Evolutionary conservation across 208 protist species (phyloP), one percentile per base, ranked within the genome.

Genomic region (Acanthamoeba quina): DNA sequence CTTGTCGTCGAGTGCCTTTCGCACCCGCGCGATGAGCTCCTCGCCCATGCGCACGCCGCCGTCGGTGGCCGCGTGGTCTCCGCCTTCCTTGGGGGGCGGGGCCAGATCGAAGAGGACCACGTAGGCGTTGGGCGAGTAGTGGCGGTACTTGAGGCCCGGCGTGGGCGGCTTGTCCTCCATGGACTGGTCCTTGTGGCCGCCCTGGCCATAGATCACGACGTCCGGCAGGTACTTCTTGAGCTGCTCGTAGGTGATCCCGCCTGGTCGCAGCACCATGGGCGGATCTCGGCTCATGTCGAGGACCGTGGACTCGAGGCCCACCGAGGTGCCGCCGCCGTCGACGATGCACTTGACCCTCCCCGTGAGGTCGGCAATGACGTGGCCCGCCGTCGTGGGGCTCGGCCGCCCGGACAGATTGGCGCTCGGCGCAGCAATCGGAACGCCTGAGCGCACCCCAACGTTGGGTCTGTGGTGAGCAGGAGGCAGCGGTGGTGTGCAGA

Each of bases 261-360:
- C 95, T 44, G 95, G 95, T 21, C 95, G 34, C 34, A 96, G 60
- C 37, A 96, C 90, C 34, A 94, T 52, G 47, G 95, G 95, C 31
- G 92, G 93, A 21, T 89, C 44, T 26, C 83, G 58, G 37, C 58
- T 94, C 11, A 91, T 19, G 54, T 96, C 94, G 24, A 96, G 24
- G 41, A 96, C 95, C 21, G 95, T 96, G 21, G 94, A 96, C 78
- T 96, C 95, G 17, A 96, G 56, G 24, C 95, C 95, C 21, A 96
- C 60, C 17, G 89, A 24, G 37, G 89, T 72, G n/a, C 44, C 88
- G 21, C 95, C 95, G 24, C 95, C 95, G 29, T 94, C 88, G 31
- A 96, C n/a, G 31, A 94, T 88, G 58, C 70, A 78, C 31, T 26
- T 26, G 13, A 95, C 66, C 7, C 78, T 34, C 17, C 70, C 70